A percentile compares a stretch with the other conserved stretches of the same genome.
These are phyloP conservation scores for Histomonas meleagridis DNA, from an alignment of 208 protist species.

Conservation along the genomic window DNA sequence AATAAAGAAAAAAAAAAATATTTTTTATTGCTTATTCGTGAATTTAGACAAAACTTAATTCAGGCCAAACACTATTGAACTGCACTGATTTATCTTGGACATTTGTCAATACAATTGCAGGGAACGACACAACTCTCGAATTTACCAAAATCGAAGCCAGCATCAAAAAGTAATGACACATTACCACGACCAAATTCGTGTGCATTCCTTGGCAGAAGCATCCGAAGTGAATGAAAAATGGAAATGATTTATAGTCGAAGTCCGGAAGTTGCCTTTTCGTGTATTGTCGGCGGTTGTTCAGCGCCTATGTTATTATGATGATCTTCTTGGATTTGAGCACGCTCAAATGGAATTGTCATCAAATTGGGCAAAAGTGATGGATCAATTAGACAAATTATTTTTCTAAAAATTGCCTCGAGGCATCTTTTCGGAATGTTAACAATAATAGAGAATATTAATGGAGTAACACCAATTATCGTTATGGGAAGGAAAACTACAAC, in stretches of 20 bases:
- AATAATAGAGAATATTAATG: background rate
- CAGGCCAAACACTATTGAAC: conserved; percentile 11
- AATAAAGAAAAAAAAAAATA: background rate
- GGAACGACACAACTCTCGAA: background rate
- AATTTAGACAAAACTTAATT: conserved; percentile 19
- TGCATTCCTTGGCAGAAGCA: background rate
- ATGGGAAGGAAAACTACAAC: background rate
- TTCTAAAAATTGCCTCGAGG: background rate
- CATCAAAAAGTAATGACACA: background rate
- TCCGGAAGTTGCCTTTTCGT: conserved; percentile 10
- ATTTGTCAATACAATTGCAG: conserved; percentile 14
- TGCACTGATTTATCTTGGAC: background rate
- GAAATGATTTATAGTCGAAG: conserved; percentile 13
- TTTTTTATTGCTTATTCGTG: too few species aligned
- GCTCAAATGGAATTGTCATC: background rate
- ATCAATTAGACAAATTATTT: background rate
- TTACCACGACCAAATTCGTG: background rate
- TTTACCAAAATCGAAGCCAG: background rate
- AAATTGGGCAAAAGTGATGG: background rate
- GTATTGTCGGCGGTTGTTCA: background rate
- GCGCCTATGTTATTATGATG: too few species aligned
- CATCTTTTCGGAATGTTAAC: background rate
- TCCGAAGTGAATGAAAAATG: conserved; percentile 31
- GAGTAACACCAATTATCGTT: background rate
- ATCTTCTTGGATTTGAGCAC: background rate